Base-by-base conservation (phyloP, 2,329 filamentous ascomycete genomes). In the Magnaporthales sp. region DNA sequence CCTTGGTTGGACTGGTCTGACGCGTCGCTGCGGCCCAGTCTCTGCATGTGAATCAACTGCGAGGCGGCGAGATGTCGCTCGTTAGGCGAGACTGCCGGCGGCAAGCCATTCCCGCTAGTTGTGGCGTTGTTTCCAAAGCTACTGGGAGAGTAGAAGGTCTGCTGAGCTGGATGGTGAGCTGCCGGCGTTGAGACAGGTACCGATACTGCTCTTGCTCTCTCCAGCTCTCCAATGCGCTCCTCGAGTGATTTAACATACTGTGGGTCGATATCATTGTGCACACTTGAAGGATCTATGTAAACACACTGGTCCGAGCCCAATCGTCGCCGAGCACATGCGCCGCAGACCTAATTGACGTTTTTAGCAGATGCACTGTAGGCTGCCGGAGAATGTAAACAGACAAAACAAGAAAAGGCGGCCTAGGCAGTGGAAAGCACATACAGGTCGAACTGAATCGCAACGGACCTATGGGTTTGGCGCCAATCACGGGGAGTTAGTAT, bases 191-290 rank as follows among this genome's bases (percentile, higher is more conserved):
- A n/a, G 2, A 54, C 61, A 8, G 29, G 22, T 11, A 32, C 54
- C 2, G 27, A 26, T 13, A 19, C 32, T 22, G 27, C 30, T 46
- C 32, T 58, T 22, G 66, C 62, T 13, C 62, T 38, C 54, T 67
- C 66, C 60, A 67, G 66, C 46, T 67, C 66, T 22, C 62, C 32
- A 62, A 67, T 67, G 46, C 66, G 66, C 26, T 63, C 66, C 62
- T 67, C 66, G 19, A 67, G 66, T 15, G 66, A 64, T 15, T 58
- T 51, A 38, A 67, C 66, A 24, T 67, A 67, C 38, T 64, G 61
- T 13, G 62, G 38, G 29, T 54, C 51, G 22, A 64, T 64, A 3
- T 67, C 66, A 22, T 54, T 19, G 24, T 66, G 56, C 13, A 22
- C 26, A 24, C n/a, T 38, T 3, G 60, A 46, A 24, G 60, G 29